Conservation (phyloP, 2,329 filamentous ascomycete species). For the Byssothecium circinans region DNA sequence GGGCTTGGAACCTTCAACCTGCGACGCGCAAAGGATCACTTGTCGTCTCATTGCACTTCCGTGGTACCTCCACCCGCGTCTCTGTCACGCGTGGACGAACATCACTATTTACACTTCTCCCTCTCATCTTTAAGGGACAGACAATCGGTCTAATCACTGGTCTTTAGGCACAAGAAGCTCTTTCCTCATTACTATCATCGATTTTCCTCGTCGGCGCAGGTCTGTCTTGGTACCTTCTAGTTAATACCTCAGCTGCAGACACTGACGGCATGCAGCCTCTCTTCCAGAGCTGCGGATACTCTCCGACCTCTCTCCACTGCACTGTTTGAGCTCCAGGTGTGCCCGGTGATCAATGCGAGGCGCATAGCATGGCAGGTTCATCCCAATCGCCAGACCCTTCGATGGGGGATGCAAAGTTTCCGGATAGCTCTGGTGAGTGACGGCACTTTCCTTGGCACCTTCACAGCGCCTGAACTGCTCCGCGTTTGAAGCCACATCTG, state of each 20-base stretch:
- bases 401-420: constrained; percentile 30
- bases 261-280: constrained; percentile 22
- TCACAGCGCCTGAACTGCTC: constrained; percentile 28
- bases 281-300: constrained; percentile 8
- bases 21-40: constrained; percentile 34
- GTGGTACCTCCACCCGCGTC: constrained; percentile 14
- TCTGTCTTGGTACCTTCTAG: too few species aligned
- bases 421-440: constrained; percentile 41
- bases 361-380: constrained; percentile 39
- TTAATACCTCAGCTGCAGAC: background rate
- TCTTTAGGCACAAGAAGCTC: too few species aligned
- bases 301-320: constrained; percentile 7
- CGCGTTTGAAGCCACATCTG: constrained; percentile 34
- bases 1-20: constrained; percentile 27
- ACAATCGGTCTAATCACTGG: too few species aligned
- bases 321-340: constrained; percentile 16
- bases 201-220: too few species aligned
- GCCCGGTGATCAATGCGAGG: constrained; percentile 30
- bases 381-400: constrained; percentile 33
- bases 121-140: too few species aligned
- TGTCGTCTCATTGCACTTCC: constrained; percentile 27
- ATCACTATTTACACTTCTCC: background rate
- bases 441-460: constrained; percentile 18
- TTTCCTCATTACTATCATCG: too few species aligned
- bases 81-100: background rate